Conservation (phyloP, 1,139 yeast species). For the Scheffersomyces quercinus region DNA sequence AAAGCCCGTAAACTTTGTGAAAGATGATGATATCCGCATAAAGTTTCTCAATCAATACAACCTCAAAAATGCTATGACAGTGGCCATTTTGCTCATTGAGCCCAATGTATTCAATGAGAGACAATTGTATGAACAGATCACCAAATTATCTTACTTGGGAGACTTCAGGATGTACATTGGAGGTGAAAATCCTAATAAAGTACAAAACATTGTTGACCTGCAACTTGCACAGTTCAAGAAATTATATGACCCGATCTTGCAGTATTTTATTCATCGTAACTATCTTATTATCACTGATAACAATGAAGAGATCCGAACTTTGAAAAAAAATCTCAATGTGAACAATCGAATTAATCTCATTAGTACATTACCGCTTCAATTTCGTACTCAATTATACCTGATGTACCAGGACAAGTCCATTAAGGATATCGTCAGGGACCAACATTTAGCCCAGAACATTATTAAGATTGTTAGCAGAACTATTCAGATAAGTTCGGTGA, state of each 20-base stretch:
- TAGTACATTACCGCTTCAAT: constrained; percentile 52
- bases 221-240: constrained; percentile 68
- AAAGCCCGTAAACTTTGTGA: constrained; percentile 82
- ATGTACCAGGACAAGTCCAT: constrained; percentile 37
- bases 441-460: constrained; percentile 38
- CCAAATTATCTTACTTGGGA: constrained; percentile 83
- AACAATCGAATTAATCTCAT: constrained; percentile 30
- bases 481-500: constrained; percentile 66
- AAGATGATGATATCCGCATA: constrained; percentile 56
- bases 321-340: constrained; percentile 17
- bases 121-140: constrained; percentile 72
- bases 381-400: constrained; percentile 46
- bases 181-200: constrained; percentile 90
- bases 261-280: constrained; percentile 23
- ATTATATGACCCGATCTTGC: constrained; percentile 67
- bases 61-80: constrained; percentile 71
- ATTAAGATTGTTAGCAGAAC: constrained; percentile 53
- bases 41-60: constrained; percentile 74
- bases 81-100: constrained; percentile 59
- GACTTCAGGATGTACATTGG: constrained; percentile 87
- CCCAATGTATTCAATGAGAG: constrained; percentile 52
- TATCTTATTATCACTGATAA: constrained; percentile 17
- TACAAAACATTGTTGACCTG: constrained; percentile 77
- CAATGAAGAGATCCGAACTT: constrained; percentile 16
- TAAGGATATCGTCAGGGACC: constrained; percentile 40